Percentiles rank a stretch among this genome's conserved stretches.
These are phyloP conservation scores for Ascochyta clinopodiicola DNA, from an alignment of 2,329 filamentous ascomycete species.

Conservation along the genomic window DNA sequence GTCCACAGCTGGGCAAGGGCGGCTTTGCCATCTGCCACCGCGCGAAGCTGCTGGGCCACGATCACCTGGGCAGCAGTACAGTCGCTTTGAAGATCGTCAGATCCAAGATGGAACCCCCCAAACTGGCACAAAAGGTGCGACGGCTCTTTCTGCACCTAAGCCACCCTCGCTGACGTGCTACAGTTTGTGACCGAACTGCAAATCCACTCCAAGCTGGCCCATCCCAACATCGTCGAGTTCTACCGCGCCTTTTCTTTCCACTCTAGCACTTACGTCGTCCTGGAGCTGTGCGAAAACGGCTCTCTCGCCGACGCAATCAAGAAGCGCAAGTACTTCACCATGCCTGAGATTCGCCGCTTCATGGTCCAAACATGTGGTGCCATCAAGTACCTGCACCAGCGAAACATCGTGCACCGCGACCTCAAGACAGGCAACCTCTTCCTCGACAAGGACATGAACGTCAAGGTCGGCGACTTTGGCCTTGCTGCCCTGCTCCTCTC, in stretches of 20 bases:
- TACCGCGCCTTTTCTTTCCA: conserved; percentile 91
- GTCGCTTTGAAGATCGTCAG: conserved; percentile 84
- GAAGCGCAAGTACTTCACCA: conserved; percentile 84
- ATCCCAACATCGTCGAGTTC: conserved; percentile 95
- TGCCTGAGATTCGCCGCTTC: conserved; percentile 93
- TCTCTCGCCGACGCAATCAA: conserved; percentile 98
- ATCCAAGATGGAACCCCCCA: conserved; percentile 77
- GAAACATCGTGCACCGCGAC: conserved; percentile 95
- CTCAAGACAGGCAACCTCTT: conserved; percentile 99
- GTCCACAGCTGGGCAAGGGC: conserved; percentile 77
- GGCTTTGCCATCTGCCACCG: conserved; percentile 84
- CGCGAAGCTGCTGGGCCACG: conserved; percentile 66
- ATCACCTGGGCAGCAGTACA: conserved; percentile 65
- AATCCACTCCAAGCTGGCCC: conserved; percentile 97
- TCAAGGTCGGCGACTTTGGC: conserved; percentile 97
- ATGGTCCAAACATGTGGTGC: conserved; percentile 94
- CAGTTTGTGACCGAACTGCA: conserved; percentile 84
- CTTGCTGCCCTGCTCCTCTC: conserved; percentile 90
- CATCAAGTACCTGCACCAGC: conserved; percentile 96
- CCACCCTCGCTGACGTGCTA: conserved; percentile 29
- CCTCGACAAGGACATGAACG: conserved; percentile 91
- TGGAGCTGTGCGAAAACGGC: conserved; percentile 94
- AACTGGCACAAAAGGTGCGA: conserved; percentile 83
- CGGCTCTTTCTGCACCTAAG: neutral
- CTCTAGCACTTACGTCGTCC: conserved; percentile 87